phyloP scores from a whole-genome alignment of 257 asterid species.

The Solanum lycopersicoides region DNA sequence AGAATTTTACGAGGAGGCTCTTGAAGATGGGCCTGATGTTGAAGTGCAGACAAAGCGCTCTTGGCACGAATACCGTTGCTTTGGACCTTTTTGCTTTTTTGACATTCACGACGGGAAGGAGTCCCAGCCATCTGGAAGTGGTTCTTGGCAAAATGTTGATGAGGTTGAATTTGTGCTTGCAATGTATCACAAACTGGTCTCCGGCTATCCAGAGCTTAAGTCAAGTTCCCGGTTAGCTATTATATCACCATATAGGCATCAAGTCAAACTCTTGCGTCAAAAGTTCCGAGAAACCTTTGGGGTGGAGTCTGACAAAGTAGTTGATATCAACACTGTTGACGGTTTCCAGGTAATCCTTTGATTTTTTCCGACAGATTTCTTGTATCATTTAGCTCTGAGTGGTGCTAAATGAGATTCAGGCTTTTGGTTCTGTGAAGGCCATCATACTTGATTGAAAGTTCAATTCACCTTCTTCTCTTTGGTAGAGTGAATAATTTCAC shows the following conservation, averaged over 20 bases:
- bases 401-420: neutral
- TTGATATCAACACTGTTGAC: conserved; percentile 90
- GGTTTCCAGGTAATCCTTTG: conserved; percentile 73
- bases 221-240: conserved; percentile 74
- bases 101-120: conserved; percentile 80
- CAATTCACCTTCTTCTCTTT: neutral
- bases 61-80: conserved; percentile 79
- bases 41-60: conserved; percentile 49
- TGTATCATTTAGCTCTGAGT: neutral
- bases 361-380: neutral
- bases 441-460: neutral
- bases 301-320: conserved; percentile 59
- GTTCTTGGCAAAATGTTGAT: conserved; percentile 77
- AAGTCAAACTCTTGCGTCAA: conserved; percentile 73
- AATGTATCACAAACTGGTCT: conserved; percentile 58
- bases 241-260: conserved; percentile 79
- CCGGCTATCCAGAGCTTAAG: conserved; percentile 81
- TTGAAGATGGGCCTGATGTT: conserved; percentile 86
- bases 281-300: conserved; percentile 61
- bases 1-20: conserved; percentile 74
- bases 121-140: conserved; percentile 67
- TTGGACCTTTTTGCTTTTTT: conserved; percentile 95
- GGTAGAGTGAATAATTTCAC: neutral
- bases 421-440: neutral
- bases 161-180: conserved; percentile 86